These are phyloP conservation scores for Aspergillus ustus DNA, from an alignment of 2,329 filamentous ascomycete genomes.

Conservation along the genomic window DNA sequence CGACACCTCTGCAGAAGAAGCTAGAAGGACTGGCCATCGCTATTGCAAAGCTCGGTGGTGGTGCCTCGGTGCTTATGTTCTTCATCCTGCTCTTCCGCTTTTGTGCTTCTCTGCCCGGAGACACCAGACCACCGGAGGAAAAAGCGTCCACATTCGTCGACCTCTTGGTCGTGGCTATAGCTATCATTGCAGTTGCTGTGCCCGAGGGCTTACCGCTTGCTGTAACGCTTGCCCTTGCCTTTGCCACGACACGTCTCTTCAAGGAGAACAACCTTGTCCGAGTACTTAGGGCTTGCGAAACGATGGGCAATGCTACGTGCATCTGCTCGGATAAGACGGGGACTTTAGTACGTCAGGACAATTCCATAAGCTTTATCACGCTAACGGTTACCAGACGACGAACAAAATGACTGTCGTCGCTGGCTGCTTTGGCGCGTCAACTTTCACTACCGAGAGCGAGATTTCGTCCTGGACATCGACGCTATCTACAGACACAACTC, in stretches of 20 bases:
- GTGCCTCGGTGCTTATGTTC: slow-evolving; percentile 74
- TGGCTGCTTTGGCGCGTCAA: slow-evolving; percentile 61
- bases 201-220: slow-evolving; percentile 72
- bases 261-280: slow-evolving; percentile 76
- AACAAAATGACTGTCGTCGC: slow-evolving; percentile 76
- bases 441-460: slow-evolving; percentile 23
- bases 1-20: slow-evolving; percentile 76
- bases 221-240: slow-evolving; percentile 73
- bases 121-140: slow-evolving; percentile 55
- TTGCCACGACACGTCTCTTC: slow-evolving; percentile 75
- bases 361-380: too few species aligned
- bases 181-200: slow-evolving; percentile 72
- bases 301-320: slow-evolving; percentile 76
- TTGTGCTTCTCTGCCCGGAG: slow-evolving; percentile 80
- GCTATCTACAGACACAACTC: slow-evolving; percentile 53
- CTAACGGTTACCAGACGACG: slow-evolving; percentile 52
- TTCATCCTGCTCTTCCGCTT: slow-evolving; percentile 55
- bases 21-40: slow-evolving; percentile 74
- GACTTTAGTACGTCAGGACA: slow-evolving; percentile 51
- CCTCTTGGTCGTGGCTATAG: slow-evolving; percentile 75
- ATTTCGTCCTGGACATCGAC: slow-evolving; percentile 2
- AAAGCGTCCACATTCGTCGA: slow-evolving; percentile 75
- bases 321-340: slow-evolving; percentile 81
- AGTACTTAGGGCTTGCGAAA: slow-evolving; percentile 74
- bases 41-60: slow-evolving; percentile 69